Conservation (phyloP, 805 yeast genomes). For the Yamadazyma philogaea region DNA sequence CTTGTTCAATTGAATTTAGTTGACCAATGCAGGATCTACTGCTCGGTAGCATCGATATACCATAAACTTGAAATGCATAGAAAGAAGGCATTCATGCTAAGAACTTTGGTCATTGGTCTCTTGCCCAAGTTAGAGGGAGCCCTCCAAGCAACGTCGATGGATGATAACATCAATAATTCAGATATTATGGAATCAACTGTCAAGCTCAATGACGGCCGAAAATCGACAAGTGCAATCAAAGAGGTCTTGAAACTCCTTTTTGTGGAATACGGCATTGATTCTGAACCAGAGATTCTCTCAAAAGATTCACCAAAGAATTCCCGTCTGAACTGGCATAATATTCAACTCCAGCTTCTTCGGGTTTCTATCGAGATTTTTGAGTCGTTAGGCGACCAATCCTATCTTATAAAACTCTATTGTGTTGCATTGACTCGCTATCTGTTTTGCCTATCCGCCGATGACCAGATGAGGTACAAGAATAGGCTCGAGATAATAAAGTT, state of each 20-base stretch:
- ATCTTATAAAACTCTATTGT: slow-evolving; percentile 44
- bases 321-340: slow-evolving; percentile 45
- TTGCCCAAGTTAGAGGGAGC: slow-evolving; percentile 4
- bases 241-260: slow-evolving; percentile 30
- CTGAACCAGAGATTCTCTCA: slow-evolving; percentile 27
- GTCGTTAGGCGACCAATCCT: slow-evolving; percentile 43
- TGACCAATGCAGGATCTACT: slow-evolving; percentile 61
- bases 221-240: slow-evolving; percentile 1
- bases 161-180: slow-evolving; percentile 3
- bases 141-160: background rate
- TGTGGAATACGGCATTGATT: slow-evolving; percentile 51
- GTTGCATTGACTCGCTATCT: slow-evolving; percentile 55
- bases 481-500: slow-evolving; percentile 23
- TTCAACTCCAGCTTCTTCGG: slow-evolving; percentile 56
- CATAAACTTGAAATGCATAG: slow-evolving; percentile 57
- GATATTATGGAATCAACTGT: background rate
- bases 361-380: slow-evolving; percentile 53
- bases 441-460: slow-evolving; percentile 52
- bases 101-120: slow-evolving; percentile 52
- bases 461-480: slow-evolving; percentile 48
- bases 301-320: slow-evolving; percentile 21
- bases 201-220: slow-evolving; percentile 1
- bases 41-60: slow-evolving; percentile 64
- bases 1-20: slow-evolving; percentile 36
- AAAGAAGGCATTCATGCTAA: slow-evolving; percentile 66